Evolutionary conservation across 192 early-diverging fungal genomes (phyloP).

Genomic region (Backusella circina): DNA sequence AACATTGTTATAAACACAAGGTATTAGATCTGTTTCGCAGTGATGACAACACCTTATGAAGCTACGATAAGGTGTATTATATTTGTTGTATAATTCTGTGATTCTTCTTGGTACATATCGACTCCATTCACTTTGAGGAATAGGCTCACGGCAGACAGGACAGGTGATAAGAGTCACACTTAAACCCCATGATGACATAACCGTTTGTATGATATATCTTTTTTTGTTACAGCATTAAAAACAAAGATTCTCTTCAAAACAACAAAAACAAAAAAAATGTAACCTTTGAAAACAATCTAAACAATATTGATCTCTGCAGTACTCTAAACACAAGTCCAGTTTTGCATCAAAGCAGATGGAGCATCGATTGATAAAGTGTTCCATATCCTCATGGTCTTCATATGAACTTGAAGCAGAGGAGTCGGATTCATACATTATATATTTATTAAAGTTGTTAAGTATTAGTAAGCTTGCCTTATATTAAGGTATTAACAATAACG

Average conservation of each 20-base stretch:
- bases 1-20: conserved; percentile 20
- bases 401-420: conserved; percentile 6
- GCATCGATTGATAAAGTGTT: conserved; percentile 51
- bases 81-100: conserved; percentile 44
- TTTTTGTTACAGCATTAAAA: not conserved
- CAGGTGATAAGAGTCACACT: conserved; percentile 54
- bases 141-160: conserved; percentile 50
- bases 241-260: not conserved
- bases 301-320: conserved; percentile 56
- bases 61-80: conserved; percentile 51
- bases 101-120: conserved; percentile 46
- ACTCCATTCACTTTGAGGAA: conserved; percentile 52
- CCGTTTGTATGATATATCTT: conserved; percentile 52
- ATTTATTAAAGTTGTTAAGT: not conserved
- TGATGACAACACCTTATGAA: conserved; percentile 47
- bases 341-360: conserved; percentile 58
- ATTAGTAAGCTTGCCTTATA: not conserved
- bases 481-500: not conserved
- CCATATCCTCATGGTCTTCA: conserved; percentile 37
- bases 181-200: conserved; percentile 56
- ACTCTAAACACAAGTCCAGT: conserved; percentile 53
- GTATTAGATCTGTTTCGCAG: conserved; percentile 45
- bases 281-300: conserved; percentile 37
- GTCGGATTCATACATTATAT: conserved; percentile 1
- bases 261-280: not conserved